Evolutionary conservation across 2,329 filamentous ascomycete genomes (phyloP), one percentile per base, ranked within the genome.

Genomic region (Colletotrichum magnum): DNA sequence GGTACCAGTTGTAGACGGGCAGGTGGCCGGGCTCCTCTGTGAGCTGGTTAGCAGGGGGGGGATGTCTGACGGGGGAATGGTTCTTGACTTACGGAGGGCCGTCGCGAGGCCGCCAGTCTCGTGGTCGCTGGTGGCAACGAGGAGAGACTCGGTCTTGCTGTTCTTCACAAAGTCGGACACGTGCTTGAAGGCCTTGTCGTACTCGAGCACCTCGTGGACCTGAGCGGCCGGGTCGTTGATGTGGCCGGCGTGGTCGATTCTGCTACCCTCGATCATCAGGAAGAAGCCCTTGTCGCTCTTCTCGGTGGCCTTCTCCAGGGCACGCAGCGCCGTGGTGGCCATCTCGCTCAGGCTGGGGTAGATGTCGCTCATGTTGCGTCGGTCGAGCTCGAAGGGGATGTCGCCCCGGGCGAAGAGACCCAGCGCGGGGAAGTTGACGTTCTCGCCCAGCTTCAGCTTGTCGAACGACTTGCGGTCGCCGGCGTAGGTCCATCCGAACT

Each of bases 261-360:
- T 88, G 75, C 94, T 97, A 5, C 95, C 96, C 81, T 99, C 96
- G 70, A 99, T 97, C 95, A 99, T 97, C 74, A 99, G 85, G 82
- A 99, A 99, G 85, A 98, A 99, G 5, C 96, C 96, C 80, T 97
- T 90, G 50, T 98, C 94, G 71, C 89, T 94, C 76, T 95, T 86
- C 76, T 89, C 86, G 0, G 96, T 98, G 0, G 95, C 96, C 68
- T 90, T 90, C 71, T 92, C 92, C 26, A 99, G 88, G 1, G 93
- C 90, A 15, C 87, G 89, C 71, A 99, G 85, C 1, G 96, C 95
- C 16, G 93, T 94, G 73, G 88, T 87, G 9, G 95, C 90, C 94
- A 98, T 98, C 81, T 98, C 95, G 77, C 93, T 93, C 48, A 99
- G 85, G 16, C 94, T 95, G 4, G 96, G 96, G 77, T 97, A 98